A percentile compares a stretch with the other conserved stretches of the same genome.
phyloP scores from a whole-genome alignment of 257 asterid genomes.

The Solanum corneliomulleri region DNA sequence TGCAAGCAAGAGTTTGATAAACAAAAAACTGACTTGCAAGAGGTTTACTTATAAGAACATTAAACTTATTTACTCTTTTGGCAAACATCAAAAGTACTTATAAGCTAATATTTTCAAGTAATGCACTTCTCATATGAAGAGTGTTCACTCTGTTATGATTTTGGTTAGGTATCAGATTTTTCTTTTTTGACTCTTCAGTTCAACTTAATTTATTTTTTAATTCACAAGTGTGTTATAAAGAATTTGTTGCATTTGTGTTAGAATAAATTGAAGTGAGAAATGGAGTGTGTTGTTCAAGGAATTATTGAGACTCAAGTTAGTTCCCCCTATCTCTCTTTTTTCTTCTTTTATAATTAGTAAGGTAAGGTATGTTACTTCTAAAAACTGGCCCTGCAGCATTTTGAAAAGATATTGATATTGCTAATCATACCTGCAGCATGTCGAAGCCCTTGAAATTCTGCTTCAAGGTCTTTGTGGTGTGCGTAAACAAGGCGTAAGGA shows the following conservation, averaged over 20 bases:
- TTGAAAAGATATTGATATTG: not conserved
- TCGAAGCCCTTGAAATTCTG: slow-evolving; percentile 90
- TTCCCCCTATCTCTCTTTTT: not conserved
- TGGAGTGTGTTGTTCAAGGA: slow-evolving; percentile 46
- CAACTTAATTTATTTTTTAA: not conserved
- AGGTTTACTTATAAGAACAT: not conserved
- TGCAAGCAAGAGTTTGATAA: not conserved
- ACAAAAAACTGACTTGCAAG: too few species aligned
- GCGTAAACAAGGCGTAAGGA: slow-evolving; percentile 61
- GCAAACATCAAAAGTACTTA: not conserved
- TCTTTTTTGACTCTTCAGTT: not conserved
- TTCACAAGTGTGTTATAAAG: not conserved
- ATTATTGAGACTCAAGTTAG: slow-evolving; percentile 82
- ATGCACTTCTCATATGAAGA: not conserved
- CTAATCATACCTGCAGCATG: slow-evolving; percentile 47
- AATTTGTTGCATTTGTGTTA: not conserved
- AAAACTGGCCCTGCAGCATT: not conserved
- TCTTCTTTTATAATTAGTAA: not conserved
- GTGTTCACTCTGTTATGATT: not conserved
- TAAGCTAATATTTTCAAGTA: not conserved
- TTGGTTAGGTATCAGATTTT: not conserved
- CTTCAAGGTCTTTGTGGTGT: slow-evolving; percentile 93
- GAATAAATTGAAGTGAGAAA: too few species aligned
- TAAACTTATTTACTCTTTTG: not conserved
- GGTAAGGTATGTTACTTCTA: not conserved